Percentiles rank a stretch among this genome's conserved stretches.
These are phyloP conservation scores for Zychaea mexicana DNA, from an alignment of 371 early-diverging fungal species.

Conservation along the genomic window DNA sequence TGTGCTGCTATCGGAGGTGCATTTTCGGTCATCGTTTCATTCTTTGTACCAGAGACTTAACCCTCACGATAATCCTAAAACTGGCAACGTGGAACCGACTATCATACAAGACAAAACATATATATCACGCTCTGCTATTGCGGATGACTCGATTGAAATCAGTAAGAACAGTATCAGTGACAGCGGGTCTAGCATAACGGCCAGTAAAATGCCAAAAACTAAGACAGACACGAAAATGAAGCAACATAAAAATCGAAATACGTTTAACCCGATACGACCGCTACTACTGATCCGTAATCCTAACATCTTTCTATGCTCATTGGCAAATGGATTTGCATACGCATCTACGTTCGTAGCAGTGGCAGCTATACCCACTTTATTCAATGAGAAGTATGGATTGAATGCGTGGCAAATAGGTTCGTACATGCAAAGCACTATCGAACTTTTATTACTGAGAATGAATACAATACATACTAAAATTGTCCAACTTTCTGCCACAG, in stretches of 20 bases:
- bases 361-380: slow-evolving; percentile 38
- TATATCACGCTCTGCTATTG: no score
- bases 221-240: background rate
- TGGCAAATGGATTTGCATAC: slow-evolving; percentile 53
- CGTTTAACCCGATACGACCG: background rate
- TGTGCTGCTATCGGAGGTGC: slow-evolving; percentile 55
- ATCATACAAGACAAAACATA: background rate
- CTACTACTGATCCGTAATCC: slow-evolving; percentile 47
- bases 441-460: no score
- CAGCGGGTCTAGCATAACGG: no score
- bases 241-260: no score
- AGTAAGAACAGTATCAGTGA: no score
- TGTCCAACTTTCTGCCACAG: no score
- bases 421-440: slow-evolving; percentile 13
- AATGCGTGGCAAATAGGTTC: slow-evolving; percentile 36
- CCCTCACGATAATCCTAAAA: slow-evolving; percentile 29
- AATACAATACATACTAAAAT: no score
- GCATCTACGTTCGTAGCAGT: slow-evolving; percentile 47
- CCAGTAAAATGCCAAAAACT: background rate
- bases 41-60: slow-evolving; percentile 68
- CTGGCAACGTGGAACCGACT: slow-evolving; percentile 1
- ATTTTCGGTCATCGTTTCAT: slow-evolving; percentile 34
- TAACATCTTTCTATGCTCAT: slow-evolving; percentile 41
- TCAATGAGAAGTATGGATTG: slow-evolving; percentile 32
- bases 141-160: no score